Percentiles rank a stretch among this genome's conserved stretches.
phyloP scores from a whole-genome alignment of 176 grass and related monocot species.

The Bothriochloa decipiens region DNA sequence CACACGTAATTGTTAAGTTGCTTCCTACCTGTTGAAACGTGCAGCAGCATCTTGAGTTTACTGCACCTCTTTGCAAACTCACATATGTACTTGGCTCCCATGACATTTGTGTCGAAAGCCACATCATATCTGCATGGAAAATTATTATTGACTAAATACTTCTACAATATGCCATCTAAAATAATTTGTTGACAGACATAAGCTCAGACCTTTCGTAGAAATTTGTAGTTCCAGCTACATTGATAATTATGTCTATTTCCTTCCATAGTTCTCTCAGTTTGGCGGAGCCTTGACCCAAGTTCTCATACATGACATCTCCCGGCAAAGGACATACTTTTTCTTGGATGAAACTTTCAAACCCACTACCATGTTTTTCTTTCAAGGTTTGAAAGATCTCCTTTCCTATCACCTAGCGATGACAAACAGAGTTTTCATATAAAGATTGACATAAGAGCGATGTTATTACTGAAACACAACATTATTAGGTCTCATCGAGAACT shows the following conservation, averaged over 20 bases:
- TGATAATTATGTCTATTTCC: conserved; percentile 57
- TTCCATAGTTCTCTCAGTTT: conserved; percentile 38
- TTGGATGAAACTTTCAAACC: conserved; percentile 29
- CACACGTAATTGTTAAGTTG: background rate
- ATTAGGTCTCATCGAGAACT: no score
- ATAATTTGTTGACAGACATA: background rate
- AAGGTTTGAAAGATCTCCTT: no score
- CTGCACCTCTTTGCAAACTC: conserved; percentile 51
- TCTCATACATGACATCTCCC: conserved; percentile 55
- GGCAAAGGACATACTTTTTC: background rate
- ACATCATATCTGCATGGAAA: conserved; percentile 56
- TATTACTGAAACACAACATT: no score
- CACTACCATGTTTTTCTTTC: no score
- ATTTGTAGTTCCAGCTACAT: conserved; percentile 45
- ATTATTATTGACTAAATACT: background rate
- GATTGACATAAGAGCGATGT: no score
- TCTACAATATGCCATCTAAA: background rate
- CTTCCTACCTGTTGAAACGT: conserved; percentile 66
- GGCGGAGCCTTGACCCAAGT: conserved; percentile 50
- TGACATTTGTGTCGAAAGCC: conserved; percentile 52
- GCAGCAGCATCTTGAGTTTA: conserved; percentile 64
- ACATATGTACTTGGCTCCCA: conserved; percentile 51
- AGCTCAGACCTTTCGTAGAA: conserved; percentile 41
- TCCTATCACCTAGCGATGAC: no score
- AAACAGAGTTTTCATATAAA: no score